These are phyloP conservation scores for Eucalyptus marginata DNA, from an alignment of 345 rosid species.

Conservation along the genomic window DNA sequence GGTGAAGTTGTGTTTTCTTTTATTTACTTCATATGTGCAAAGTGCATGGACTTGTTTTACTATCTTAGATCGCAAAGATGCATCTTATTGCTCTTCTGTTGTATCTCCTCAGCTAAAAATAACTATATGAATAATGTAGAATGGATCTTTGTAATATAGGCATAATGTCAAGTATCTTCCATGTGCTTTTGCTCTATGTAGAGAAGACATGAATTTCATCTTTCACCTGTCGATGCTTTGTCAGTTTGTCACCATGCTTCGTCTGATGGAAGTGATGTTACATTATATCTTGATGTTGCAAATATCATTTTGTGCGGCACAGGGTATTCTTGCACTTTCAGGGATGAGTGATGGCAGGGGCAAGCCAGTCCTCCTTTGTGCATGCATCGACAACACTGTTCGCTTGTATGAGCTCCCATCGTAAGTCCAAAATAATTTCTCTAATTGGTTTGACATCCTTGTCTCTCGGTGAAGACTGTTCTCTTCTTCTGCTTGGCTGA, in stretches of 20 bases:
- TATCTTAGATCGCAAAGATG: background rate
- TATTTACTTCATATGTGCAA: background rate
- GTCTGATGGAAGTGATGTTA: no score
- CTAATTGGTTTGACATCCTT: background rate
- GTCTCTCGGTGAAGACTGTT: background rate
- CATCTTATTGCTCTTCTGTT: background rate
- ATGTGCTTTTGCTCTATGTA: background rate
- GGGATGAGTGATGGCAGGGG: slow-evolving; percentile 28
- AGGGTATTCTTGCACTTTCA: slow-evolving; percentile 25
- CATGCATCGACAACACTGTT: slow-evolving; percentile 25
- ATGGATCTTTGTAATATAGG: background rate
- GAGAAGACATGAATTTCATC: background rate
- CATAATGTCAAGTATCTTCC: background rate
- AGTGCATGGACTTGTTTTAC: background rate
- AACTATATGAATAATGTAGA: background rate
- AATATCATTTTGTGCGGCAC: background rate
- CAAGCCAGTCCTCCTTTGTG: slow-evolving; percentile 34
- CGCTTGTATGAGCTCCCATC: slow-evolving; percentile 31
- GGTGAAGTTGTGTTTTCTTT: background rate
- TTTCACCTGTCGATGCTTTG: background rate
- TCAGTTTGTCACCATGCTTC: background rate
- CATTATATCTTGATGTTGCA: background rate
- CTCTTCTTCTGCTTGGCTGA: background rate
- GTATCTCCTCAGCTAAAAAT: background rate
- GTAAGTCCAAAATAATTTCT: slow-evolving; percentile 5